phyloP scores from a whole-genome alignment of 1,284 basidiomycete species.

The Ganoderma sp. region DNA sequence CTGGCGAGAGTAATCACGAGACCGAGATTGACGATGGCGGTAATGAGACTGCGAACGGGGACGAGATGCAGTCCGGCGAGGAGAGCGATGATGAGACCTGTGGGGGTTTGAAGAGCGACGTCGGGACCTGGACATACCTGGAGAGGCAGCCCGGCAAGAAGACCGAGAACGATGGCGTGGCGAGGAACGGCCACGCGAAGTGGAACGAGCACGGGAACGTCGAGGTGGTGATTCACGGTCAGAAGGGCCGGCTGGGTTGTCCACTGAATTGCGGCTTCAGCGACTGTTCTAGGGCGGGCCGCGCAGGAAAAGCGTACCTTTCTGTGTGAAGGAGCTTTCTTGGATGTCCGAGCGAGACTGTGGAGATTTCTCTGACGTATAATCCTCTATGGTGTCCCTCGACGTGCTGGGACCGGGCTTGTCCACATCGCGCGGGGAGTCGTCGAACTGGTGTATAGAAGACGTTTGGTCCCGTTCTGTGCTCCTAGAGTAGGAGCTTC shows the following conservation, averaged over 20 bases:
- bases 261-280: not conserved
- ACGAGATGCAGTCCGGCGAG: not conserved
- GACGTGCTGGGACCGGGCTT: constrained; percentile 12
- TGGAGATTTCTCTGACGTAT: constrained; percentile 3
- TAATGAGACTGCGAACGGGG: not conserved
- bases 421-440: not conserved
- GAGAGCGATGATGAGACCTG: not conserved
- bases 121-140: not conserved
- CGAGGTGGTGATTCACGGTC: not conserved
- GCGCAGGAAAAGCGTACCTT: constrained; percentile 11
- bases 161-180: not conserved
- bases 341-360: constrained; percentile 14
- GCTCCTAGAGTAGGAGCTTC: not conserved
- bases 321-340: constrained; percentile 15
- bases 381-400: constrained; percentile 6
- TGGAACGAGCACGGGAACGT: not conserved
- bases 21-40: not conserved
- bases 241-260: not conserved
- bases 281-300: not conserved
- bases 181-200: constrained; percentile 3
- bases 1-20: not conserved
- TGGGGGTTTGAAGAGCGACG: not conserved
- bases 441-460: constrained; percentile 3
- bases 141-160: not conserved
- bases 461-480: not conserved